Evolutionary conservation across 2,329 filamentous ascomycete species (phyloP).

Genomic region (Mollisiaceae sp.): DNA sequence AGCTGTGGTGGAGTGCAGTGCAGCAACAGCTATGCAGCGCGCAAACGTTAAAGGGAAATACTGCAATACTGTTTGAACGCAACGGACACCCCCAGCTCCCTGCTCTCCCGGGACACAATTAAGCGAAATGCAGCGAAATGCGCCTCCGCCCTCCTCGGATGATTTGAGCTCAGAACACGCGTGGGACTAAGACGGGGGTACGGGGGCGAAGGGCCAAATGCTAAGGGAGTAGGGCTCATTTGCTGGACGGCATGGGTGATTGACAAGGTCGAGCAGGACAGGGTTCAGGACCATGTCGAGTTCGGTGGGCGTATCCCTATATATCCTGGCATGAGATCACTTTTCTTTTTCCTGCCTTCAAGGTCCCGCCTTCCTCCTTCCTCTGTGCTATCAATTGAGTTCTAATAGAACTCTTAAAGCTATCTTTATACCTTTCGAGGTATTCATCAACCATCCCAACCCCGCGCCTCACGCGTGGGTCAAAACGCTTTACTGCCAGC

Average conservation of each 20-base stretch:
- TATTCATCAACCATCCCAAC: slow-evolving; percentile 11
- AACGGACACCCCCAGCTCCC: background rate
- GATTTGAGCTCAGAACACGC: slow-evolving; percentile 8
- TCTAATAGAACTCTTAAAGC: slow-evolving; percentile 6
- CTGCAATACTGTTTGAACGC: background rate
- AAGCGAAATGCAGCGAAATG: background rate
- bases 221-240: slow-evolving; percentile 13
- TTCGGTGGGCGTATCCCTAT: slow-evolving; percentile 25
- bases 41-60: background rate
- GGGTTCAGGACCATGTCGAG: background rate
- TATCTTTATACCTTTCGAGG: slow-evolving; percentile 12
- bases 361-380: slow-evolving; percentile 25
- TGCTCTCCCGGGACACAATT: background rate
- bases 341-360: slow-evolving; percentile 38
- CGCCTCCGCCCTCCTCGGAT: background rate
- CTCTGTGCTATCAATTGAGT: slow-evolving; percentile 18
- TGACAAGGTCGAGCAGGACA: slow-evolving; percentile 3
- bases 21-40: background rate
- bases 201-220: background rate
- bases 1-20: background rate
- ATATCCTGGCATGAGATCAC: slow-evolving; percentile 38
- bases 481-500: slow-evolving; percentile 41
- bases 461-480: slow-evolving; percentile 32
- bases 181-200: background rate
- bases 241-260: background rate